A percentile compares a stretch with the other conserved stretches of the same genome.
These are phyloP conservation scores for Neoboletus magnificus DNA, from an alignment of 768 basidiomycete species.

Conservation along the genomic window DNA sequence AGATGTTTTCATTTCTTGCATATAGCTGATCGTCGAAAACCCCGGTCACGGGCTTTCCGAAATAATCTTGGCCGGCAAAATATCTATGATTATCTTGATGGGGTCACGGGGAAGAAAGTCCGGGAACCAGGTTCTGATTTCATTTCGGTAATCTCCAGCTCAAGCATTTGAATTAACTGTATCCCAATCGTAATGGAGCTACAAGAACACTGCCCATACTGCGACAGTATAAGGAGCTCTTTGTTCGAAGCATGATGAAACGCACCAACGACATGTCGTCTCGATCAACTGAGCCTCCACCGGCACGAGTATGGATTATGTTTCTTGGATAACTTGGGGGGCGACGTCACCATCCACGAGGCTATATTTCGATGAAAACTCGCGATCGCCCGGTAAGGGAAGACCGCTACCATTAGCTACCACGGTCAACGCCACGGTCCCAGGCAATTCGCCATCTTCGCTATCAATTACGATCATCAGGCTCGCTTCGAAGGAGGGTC, in stretches of 20 bases:
- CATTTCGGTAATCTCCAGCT: constrained; percentile 28
- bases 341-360: neutral
- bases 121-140: constrained; percentile 19
- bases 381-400: constrained; percentile 3
- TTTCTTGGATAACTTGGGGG: neutral
- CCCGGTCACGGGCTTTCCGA: neutral
- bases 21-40: constrained; percentile 12
- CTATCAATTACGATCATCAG: neutral
- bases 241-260: constrained; percentile 1
- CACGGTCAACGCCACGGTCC: neutral
- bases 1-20: constrained; percentile 1
- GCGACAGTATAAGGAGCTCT: constrained; percentile 1
- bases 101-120: constrained; percentile 3
- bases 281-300: neutral
- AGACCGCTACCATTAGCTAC: neutral
- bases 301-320: neutral
- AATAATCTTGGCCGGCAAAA: constrained; percentile 2
- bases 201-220: neutral
- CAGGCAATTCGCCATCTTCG: neutral
- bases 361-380: neutral
- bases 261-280: neutral
- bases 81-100: constrained; percentile 7
- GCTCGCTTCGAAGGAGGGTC: constrained; percentile 1
- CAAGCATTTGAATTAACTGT: neutral
- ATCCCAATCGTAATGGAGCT: constrained; percentile 1